These are phyloP conservation scores for Pittosporum tobira DNA, from an alignment of 129 eudicot genomes.

Conservation along the genomic window DNA sequence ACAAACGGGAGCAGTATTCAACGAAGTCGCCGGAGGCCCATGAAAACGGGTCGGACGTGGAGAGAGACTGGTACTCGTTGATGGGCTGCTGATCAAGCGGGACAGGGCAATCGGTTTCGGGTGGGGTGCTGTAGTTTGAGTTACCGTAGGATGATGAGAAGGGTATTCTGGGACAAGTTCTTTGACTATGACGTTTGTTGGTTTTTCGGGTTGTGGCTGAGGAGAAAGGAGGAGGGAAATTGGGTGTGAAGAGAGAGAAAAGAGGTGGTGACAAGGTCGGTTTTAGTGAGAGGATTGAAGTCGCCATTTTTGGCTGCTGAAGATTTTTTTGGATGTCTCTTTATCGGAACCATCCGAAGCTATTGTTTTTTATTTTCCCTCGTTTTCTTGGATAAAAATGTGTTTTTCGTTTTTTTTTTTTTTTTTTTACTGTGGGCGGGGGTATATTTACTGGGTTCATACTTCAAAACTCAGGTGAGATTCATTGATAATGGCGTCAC, in stretches of 20 bases:
- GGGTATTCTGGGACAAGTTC: conserved; percentile 24
- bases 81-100: conserved; percentile 88
- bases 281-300: conserved; percentile 21
- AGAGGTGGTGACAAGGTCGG: conserved; percentile 24
- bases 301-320: conserved; percentile 12
- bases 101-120: conserved; percentile 77
- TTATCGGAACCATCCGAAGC: too few species aligned
- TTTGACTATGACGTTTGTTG: conserved; percentile 8
- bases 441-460: too few species aligned
- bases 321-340: too few species aligned
- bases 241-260: conserved; percentile 16
- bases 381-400: neutral
- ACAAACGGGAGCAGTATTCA: conserved; percentile 48
- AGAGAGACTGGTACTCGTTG: conserved; percentile 71
- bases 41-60: conserved; percentile 69
- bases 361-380: too few species aligned
- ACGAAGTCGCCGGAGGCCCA: conserved; percentile 73
- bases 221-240: conserved; percentile 19
- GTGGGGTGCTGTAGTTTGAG: conserved; percentile 36
- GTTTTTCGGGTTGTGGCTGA: conserved; percentile 12
- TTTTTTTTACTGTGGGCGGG: too few species aligned
- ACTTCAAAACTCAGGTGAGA: too few species aligned
- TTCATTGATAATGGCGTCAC: too few species aligned
- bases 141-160: conserved; percentile 32
- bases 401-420: neutral